Evolutionary conservation across 768 basidiomycete species (phyloP), one percentile per base, ranked within the genome.

Genomic region (Fomitopsis serialis): DNA sequence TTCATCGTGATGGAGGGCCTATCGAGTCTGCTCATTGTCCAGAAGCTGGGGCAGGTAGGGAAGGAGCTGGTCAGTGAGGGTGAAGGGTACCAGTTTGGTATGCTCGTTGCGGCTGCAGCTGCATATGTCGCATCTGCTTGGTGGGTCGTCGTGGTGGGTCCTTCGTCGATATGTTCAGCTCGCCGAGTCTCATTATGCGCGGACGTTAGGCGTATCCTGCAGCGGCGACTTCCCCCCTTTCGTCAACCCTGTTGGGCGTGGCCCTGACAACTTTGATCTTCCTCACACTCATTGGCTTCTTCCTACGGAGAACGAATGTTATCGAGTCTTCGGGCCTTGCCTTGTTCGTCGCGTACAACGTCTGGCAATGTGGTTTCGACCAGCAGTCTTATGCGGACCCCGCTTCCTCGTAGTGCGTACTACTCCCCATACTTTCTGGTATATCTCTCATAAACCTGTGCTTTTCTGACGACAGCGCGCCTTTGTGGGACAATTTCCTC

Each of bases 221-320:
- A 2, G 88, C 88, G 6, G 87, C 92, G 5, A 79, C 85, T 9
- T 89, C 91, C 0, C 89, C 94, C 9, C 74, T 96, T 29, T 89
- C 92, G 10, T 90, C 94, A 1, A 95, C 94, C 2, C 74, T 98
- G 10, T 75, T 98, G 17, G 95, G 95, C 2, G 87, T 86, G 2
- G 90, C 92, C 2, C 72, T 96, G 54, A 92, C 94, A 0, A 84
- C 92, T 10, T 87, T 96, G 64, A 68, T 96, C 27, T 98, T 97
- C 71, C 76, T 97, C 40, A 93, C 93, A 1, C 76, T 89, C 60
- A 96, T 98, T 58, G 95, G 95, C 6, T 95, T 98, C 68, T 83
- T 82, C 8, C 68, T 94, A 57, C 82, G 92, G 51, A 79, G 91
- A 48, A 96, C 94, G 40, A 96, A 96, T 62, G 88, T 96, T 46